Evolutionary conservation across 1,139 yeast genomes (phyloP).

Genomic region (Suhomyces chickasaworum): DNA sequence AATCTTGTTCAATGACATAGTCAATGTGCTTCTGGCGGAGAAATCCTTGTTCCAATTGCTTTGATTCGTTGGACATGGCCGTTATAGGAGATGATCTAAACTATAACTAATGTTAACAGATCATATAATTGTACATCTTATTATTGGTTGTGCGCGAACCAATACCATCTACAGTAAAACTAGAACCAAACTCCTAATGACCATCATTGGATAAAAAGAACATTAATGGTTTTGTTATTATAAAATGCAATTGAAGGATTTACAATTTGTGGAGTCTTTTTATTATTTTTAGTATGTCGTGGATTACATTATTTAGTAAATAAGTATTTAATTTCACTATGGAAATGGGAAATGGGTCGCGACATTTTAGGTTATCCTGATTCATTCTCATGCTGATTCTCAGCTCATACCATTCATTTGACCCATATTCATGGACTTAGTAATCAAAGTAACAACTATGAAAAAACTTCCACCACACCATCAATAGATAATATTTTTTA

Average conservation of each 20-base stretch:
- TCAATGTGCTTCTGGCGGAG: constrained; percentile 35
- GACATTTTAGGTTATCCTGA: no score
- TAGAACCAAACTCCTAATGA: neutral
- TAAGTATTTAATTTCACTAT: no score
- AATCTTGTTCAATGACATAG: constrained; percentile 42
- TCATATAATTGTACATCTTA: no score
- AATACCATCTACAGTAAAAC: no score
- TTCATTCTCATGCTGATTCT: neutral
- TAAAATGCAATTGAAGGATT: neutral
- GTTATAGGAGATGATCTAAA: neutral
- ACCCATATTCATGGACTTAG: no score
- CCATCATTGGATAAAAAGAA: neutral
- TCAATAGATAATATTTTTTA: neutral
- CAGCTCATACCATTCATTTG: neutral
- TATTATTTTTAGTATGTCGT: neutral
- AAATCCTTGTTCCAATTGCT: constrained; percentile 10
- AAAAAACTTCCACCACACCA: neutral
- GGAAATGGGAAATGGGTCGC: no score
- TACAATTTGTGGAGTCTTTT: neutral
- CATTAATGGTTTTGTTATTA: neutral
- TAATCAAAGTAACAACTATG: neutral
- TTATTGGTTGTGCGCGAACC: neutral
- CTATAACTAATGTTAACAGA: no score
- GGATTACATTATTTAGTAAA: neutral
- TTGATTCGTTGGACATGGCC: neutral